Base-by-base conservation (phyloP, 768 basidiomycete species). In the Mycena epipterygia region DNA sequence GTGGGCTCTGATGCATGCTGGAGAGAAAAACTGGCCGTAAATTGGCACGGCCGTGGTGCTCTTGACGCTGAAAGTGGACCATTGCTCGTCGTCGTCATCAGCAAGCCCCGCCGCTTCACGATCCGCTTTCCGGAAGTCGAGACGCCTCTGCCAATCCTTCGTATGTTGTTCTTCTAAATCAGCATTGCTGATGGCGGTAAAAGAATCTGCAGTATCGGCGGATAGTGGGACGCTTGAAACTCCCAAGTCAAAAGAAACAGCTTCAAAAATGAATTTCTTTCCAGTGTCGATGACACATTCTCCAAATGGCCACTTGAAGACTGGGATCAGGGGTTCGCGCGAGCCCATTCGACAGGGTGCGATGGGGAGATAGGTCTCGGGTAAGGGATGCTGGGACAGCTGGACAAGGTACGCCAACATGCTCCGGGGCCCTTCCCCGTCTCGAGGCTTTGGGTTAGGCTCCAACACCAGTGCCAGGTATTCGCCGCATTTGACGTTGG, bases 281-380 rank as follows among this genome's bases (percentile, higher is more conserved):
- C 60, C 49, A 3, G 67, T 63, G 67, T 57, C 19, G 5, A 63
- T 5, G 1, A 68, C 58, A 41, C 67, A 68, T 2, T 44, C 32
- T 3, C 21, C 58, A 11, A 68, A 68, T 12, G 58, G 41, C 67
- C 67, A 68, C 1, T 60, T 41, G 12, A 68, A 53, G 30, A 49
- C 58, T 8, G 58, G 67, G 17, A 21, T 14, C 27, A 61, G 51
- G 13, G 67, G 49, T 13, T 52, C 41, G 42, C 59, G 67, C 1
- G 51, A 9, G 17, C 67, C 67, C 1, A 61, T 12, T 14, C 21
- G 21, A 16, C 67, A 68, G 19, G 67, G 67, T n/a, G 30, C 21
- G 17, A 68, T 68, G 23, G 67, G 58, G 2, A 68, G 23, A 55
- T 53, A 61, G 17, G 58, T 46, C 1, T 44, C 25, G 21, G 59